Evolutionary conservation across 2,329 filamentous ascomycete species (phyloP), one percentile per base, ranked within the genome.

Genomic region (Microcyclosporella mali): DNA sequence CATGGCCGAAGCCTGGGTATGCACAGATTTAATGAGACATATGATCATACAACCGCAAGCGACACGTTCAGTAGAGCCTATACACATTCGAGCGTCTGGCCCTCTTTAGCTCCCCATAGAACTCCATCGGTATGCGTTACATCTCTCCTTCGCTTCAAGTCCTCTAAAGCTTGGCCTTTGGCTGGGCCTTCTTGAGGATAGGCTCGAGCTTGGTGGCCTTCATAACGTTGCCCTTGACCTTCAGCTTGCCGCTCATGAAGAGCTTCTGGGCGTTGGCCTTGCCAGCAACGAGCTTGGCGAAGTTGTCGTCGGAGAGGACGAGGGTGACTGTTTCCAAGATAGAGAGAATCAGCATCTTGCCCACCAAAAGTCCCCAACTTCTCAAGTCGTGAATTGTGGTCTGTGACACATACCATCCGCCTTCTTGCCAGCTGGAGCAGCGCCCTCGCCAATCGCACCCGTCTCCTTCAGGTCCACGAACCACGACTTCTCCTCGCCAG

Each of bases 161-260:
- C 19, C 27, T 68, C 73, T 81, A 89, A 70, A 94, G 72, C 78
- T 94, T 94, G 56, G 86, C 78, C 76, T 87, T 85, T 60, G 72
- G 75, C 73, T 88, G 84, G 29, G 86, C 85, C 76, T 88, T 92
- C 77, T 88, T 88, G 53, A 95, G 72, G 60, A 97, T 84, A 31
- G 88, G 85, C 70, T 95, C 88, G 70, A 95, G 80, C 81, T 94
- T 95, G 47, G 89, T 95, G 29, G 92, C 85, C 79, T 95, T 95
- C 90, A 97, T 97, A 49, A 97, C 81, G 66, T 97, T 88, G 51
- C 92, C 92, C 80, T 88, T 94, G 65, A 97, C 80, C 85, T 97
- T 98, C 63, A 98, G 76, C 77, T 95, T 95, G 60, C 92, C 92
- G n/a, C 79, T 79, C 90, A 98, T 97, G 72, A 97, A 95, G 52